Evolutionary conservation across 495 filamentous ascomycete genomes (phyloP), one percentile per base, ranked within the genome.

Genomic region (Chaetomium fimeti): DNA sequence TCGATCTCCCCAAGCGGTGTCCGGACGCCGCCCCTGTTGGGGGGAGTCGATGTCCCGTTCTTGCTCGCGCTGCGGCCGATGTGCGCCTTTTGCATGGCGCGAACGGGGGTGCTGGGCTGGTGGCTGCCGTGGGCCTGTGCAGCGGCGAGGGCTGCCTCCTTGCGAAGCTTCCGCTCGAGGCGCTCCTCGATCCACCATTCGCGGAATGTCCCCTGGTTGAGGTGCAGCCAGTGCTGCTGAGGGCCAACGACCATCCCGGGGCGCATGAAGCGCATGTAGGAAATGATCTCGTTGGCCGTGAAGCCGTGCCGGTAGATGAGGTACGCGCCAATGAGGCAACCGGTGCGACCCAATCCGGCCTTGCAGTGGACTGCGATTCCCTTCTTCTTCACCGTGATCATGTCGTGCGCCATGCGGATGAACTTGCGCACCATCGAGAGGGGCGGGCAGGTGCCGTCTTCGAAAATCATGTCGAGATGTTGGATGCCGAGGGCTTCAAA

Each of bases 191-290:
- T 86, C 92, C 92, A 99, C 94, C 94, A 99, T 71, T 98, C 91
- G 15, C 94, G 88, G 86, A 99, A 99, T 24, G 88, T 85, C 15
- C 89, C 89, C 78, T 99, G 94, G 80, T 99, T 97, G 61, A 98
- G 87, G 73, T 98, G 94, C 20, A 99, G 83, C 94, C 94, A 99
- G 75, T 99, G 94, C 76, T 99, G 94, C 71, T 99, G 94, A n/a
- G 94, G 94, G 1, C 94, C 94, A 38, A 99, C 94, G 2, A 99
- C 94, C 94, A 99, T 99, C 24, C 94, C 94, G 0, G 94, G 94
- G 40, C 94, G 87, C 94, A 98, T 99, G 78, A 99, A 99, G 64
- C 94, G 87, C 94, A 99, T 98, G 77, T 91, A 99, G 6, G 94
- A 90, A 76, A 99, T 99, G 68, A 97, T 85, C 76, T 99, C 94